A percentile compares a stretch with the other conserved stretches of the same genome.
phyloP scores from a whole-genome alignment of 441 rosid species.

The Erodium texanum region DNA sequence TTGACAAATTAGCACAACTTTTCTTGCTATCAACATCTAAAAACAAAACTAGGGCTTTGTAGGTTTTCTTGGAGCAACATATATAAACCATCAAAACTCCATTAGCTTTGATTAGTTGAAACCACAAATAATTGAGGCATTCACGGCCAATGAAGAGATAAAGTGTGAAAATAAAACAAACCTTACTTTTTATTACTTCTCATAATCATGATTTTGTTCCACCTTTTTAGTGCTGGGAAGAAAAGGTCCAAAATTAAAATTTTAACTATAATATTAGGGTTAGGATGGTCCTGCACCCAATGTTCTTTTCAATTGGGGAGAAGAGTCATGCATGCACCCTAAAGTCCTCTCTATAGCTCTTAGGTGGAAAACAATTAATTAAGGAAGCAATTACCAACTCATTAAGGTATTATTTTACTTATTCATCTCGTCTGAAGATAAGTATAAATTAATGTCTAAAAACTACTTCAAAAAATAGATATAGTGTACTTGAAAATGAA shows the following conservation, averaged over 20 bases:
- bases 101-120: background rate
- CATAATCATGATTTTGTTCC: background rate
- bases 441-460: no score
- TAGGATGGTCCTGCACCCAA: slow-evolving; percentile 3
- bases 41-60: background rate
- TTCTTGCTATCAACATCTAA: background rate
- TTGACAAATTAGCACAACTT: slow-evolving; percentile 2
- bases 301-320: background rate
- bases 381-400: background rate
- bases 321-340: background rate
- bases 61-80: background rate
- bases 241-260: background rate
- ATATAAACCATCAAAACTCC: background rate
- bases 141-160: background rate
- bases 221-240: background rate
- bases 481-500: no score
- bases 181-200: background rate
- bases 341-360: background rate
- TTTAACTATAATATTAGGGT: background rate
- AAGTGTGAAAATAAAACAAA: background rate
- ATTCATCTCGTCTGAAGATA: background rate
- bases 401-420: background rate
- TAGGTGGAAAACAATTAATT: slow-evolving; percentile 1
- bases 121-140: background rate
- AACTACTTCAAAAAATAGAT: no score